Base-by-base conservation (phyloP, 225 moss, liverwort and hornwort species). In the Marchantia paleacea region DNA sequence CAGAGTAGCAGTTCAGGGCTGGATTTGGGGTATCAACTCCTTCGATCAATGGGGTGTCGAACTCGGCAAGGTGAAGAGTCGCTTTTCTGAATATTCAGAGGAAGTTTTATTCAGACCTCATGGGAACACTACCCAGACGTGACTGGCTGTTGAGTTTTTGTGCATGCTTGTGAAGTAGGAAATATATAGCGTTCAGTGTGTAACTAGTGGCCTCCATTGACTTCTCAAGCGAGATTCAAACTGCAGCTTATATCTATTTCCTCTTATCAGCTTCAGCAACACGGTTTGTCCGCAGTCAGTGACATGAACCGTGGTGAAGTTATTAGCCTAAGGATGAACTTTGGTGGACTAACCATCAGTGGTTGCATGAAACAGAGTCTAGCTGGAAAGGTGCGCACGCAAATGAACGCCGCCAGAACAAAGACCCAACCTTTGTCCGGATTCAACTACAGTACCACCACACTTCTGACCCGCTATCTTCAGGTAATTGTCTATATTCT, bases 1-100 rank as follows among this genome's bases (percentile, higher is more conserved):
- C 63, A 91, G 97, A 78, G 87, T 99, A 85, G 97, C 95, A 80
- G 95, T 95, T 60, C 95, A 95, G 85, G 97, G 97, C 78, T 99
- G 95, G 72, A 89, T 99, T 16, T 99, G 97, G 97, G 95, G 97
- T 50, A 92, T 99, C 49, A 99, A 99, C 84, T 99, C 97, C 75
- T 99, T 99, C 67, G 97, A 99, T 80, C 97, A 99, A 77, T 99
- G 95, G 95, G 97, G 97, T 73, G 97, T 99, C 75, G 97, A 99
- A 86, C 95, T 99, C 51, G 97, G 97, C 82, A 99, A 99, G 95
- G 97, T 99, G 54, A 80, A 24, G 39, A 2, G 39, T 39, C 39
- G 39, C 39, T 39, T 39, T 39, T 39, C 39, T 39, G 3, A 39
- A 39, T 2, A 39, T 39, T 2, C 39, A 39, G 39, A 39, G 39